Conservation (phyloP, 768 basidiomycete genomes). For the Sarcodon sp. region DNA sequence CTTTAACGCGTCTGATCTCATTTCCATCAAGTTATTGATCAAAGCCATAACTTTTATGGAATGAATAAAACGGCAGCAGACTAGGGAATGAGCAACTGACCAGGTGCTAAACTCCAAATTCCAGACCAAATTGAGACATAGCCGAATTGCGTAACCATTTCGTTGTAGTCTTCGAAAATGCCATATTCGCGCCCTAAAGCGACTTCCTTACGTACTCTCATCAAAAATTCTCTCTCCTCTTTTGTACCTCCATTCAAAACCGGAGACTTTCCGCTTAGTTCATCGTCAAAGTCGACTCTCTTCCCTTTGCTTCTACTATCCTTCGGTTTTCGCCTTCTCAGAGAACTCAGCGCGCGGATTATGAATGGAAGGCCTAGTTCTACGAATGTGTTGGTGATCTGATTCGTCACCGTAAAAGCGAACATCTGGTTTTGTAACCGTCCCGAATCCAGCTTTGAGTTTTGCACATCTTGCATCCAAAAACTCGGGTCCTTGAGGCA, state of each 20-base stretch:
- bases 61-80: neutral
- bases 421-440: constrained; percentile 88
- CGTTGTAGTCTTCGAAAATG: constrained; percentile 80
- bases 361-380: constrained; percentile 80
- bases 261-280: constrained; percentile 34
- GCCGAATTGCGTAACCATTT: constrained; percentile 96
- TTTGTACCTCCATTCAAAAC: constrained; percentile 18
- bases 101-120: constrained; percentile 86
- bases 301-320: constrained; percentile 28
- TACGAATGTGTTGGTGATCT: constrained; percentile 61
- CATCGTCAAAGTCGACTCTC: constrained; percentile 61
- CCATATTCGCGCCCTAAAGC: constrained; percentile 63
- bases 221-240: constrained; percentile 72
- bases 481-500: constrained; percentile 11
- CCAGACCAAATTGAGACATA: constrained; percentile 88
- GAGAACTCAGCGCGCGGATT: constrained; percentile 40
- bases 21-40: constrained; percentile 86
- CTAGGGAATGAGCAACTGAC: constrained; percentile 21
- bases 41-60: constrained; percentile 55
- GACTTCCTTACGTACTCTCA: constrained; percentile 64
- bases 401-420: constrained; percentile 84
- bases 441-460: constrained; percentile 46
- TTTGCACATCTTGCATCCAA: constrained; percentile 41
- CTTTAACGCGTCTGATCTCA: constrained; percentile 92
- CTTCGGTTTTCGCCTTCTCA: constrained; percentile 22